phyloP scores from a whole-genome alignment of 306 rosid species.

The Crotalaria pallida region DNA sequence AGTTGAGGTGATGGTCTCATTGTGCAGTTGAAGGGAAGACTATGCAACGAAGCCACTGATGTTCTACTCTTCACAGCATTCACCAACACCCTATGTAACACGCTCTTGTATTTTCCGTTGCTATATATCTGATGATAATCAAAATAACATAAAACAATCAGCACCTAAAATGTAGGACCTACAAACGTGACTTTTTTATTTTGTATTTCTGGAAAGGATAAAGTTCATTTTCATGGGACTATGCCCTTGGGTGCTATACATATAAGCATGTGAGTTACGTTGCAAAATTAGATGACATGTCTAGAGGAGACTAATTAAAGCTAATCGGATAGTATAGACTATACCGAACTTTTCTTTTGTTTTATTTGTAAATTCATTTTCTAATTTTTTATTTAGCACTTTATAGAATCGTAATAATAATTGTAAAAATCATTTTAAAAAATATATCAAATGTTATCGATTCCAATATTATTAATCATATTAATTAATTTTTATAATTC shows the following conservation, averaged over 20 bases:
- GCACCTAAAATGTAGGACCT: background rate
- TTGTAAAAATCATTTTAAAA: too few species aligned
- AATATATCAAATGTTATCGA: too few species aligned
- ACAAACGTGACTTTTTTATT: background rate
- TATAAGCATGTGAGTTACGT: background rate
- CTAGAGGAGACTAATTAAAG: too few species aligned
- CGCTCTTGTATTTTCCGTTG: slow-evolving; percentile 90
- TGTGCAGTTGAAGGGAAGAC: slow-evolving; percentile 37
- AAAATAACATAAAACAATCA: background rate
- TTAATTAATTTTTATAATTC: too few species aligned
- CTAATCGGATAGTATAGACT: too few species aligned
- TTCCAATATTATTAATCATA: too few species aligned
- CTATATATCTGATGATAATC: slow-evolving; percentile 57
- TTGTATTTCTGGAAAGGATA: background rate
- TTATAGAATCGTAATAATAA: too few species aligned
- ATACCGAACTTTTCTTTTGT: too few species aligned
- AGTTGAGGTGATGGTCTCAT: slow-evolving; percentile 64
- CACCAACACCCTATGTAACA: slow-evolving; percentile 72
- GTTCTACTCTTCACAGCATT: slow-evolving; percentile 42
- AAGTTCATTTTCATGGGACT: background rate
- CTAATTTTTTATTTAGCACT: too few species aligned
- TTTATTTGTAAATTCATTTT: too few species aligned
- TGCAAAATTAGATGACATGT: background rate
- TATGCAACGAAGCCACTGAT: slow-evolving; percentile 76
- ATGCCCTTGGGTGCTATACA: background rate